phyloP scores from a whole-genome alignment of 2,329 filamentous ascomycete genomes.

The Hymenoscyphus linearis region DNA sequence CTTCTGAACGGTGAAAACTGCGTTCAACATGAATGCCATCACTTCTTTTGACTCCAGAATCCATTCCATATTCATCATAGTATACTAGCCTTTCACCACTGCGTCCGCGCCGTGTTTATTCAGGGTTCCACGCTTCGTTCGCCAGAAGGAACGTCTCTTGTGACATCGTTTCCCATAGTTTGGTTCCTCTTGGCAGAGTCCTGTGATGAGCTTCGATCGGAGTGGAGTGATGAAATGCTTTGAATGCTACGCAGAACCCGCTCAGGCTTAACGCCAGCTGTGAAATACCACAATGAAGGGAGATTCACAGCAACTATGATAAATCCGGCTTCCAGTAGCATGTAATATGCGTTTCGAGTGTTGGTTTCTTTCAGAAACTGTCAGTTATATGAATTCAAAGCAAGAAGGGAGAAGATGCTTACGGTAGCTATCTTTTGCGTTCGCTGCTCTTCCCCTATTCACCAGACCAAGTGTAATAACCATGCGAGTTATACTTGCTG shows the following conservation, averaged over 20 bases:
- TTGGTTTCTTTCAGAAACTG: background rate
- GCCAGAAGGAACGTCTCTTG: background rate
- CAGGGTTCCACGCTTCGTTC: background rate
- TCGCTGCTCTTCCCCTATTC: background rate
- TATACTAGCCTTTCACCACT: background rate
- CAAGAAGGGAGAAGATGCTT: background rate
- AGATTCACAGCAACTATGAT: slow-evolving; percentile 1
- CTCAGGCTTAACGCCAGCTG: background rate
- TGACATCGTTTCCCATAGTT: background rate
- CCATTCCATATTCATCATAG: background rate
- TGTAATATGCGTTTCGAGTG: background rate
- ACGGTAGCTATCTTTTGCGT: background rate
- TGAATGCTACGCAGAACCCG: background rate
- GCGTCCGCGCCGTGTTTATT: background rate
- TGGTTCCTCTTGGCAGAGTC: background rate
- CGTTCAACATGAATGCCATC: background rate
- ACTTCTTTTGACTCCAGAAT: background rate
- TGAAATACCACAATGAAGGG: slow-evolving; percentile 4
- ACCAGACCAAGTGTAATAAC: background rate
- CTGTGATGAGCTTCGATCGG: background rate
- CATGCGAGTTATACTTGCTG: background rate
- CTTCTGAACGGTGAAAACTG: background rate
- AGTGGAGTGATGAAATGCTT: background rate
- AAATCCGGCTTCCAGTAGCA: background rate
- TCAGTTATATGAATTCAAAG: background rate